Conservation (phyloP, 306 rosid genomes). For the Medicago lupulina region DNA sequence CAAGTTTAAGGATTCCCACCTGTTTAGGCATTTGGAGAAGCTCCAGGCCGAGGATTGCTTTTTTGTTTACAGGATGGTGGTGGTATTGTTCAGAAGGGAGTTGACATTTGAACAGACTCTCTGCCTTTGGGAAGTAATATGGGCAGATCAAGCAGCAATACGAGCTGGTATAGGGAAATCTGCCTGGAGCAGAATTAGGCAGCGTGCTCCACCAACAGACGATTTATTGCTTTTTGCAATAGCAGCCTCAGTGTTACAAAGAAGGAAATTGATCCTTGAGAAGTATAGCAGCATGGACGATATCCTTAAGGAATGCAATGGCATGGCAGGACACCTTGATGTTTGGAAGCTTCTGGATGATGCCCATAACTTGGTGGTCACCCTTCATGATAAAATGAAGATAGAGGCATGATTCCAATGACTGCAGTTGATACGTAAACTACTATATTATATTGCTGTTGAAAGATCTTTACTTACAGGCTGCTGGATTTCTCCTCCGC, state of each 20-base stretch:
- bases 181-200: conserved; percentile 96
- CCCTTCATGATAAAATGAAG: conserved; percentile 95
- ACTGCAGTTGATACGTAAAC: conserved; percentile 42
- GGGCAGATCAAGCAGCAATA: conserved; percentile 99
- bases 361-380: conserved; percentile 95
- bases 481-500: conserved; percentile 40
- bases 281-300: conserved; percentile 99
- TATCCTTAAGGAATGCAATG: conserved; percentile 93
- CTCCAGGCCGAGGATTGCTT: conserved; percentile 99
- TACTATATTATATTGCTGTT: conserved; percentile 36
- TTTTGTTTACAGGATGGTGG: conserved; percentile 98
- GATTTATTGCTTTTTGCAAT: conserved; percentile 91
- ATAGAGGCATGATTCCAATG: conserved; percentile 67
- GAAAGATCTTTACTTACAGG: conserved; percentile 16
- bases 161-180: conserved; percentile 93
- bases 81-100: conserved; percentile 95
- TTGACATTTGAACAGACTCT: conserved; percentile 94
- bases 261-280: conserved; percentile 88
- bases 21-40: conserved; percentile 91
- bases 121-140: conserved; percentile 99
- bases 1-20: conserved; percentile 83
- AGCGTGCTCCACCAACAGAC: conserved; percentile 96
- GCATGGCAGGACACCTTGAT: conserved; percentile 97
- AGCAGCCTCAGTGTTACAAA: conserved; percentile 95
- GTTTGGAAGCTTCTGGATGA: conserved; percentile 98